A percentile compares a stretch with the other conserved stretches of the same genome.
Evolutionary conservation across 2,329 filamentous ascomycete species (phyloP).

Genomic region (Ambrosiella xylebori): DNA sequence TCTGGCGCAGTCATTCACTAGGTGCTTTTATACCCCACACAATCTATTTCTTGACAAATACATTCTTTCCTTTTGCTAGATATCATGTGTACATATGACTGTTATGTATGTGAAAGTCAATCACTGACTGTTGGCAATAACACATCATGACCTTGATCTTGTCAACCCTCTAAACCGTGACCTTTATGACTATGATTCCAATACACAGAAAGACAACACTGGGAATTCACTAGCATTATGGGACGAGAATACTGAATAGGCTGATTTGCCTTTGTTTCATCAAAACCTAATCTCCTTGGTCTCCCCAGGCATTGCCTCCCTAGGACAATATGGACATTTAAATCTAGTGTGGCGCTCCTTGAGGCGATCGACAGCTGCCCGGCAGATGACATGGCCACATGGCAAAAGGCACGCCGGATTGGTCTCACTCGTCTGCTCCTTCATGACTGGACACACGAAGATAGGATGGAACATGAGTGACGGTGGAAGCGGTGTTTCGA

Average conservation of each 20-base stretch:
- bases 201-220: too few species aligned
- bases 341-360: constrained; percentile 57
- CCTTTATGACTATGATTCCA: too few species aligned
- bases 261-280: background rate
- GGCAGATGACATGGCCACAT: constrained; percentile 84
- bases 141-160: background rate
- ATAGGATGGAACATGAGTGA: constrained; percentile 76
- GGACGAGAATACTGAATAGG: background rate
- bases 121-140: too few species aligned
- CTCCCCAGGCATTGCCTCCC: constrained; percentile 61
- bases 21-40: constrained; percentile 1
- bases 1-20: background rate
- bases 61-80: background rate
- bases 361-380: constrained; percentile 64
- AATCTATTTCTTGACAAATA: background rate
- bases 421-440: constrained; percentile 81
- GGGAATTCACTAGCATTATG: too few species aligned
- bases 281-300: constrained; percentile 55
- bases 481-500: constrained; percentile 44
- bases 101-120: too few species aligned
- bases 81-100: too few species aligned
- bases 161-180: background rate
- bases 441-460: constrained; percentile 93
- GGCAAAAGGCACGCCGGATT: constrained; percentile 97
- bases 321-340: constrained; percentile 94